Base-by-base conservation (phyloP, 2,329 filamentous ascomycete genomes). In the Blumeria hordei region DNA sequence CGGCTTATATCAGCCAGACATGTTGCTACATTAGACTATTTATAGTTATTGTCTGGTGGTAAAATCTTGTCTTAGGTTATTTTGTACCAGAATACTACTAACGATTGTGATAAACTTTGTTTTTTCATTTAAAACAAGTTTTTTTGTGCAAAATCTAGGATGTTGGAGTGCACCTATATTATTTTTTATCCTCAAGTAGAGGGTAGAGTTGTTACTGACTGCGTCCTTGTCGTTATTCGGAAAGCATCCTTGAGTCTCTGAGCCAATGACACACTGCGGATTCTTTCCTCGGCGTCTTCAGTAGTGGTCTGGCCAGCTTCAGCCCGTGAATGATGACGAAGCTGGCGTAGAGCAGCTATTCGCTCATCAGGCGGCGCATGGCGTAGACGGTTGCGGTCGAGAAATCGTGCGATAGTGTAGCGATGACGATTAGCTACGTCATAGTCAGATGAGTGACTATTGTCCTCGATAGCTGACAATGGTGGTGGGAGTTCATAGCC, bases 331-430 rank as follows among this genome's bases (percentile, higher is more conserved):
- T 68, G 57, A 69, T 70, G 60, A 69, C 70, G 41, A 50, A 73
- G 69, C 54, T 72, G 71, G 37, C 78, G 70, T 5, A 81, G 68
- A 6, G 72, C 74, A 55, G 74, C 75, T 55, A 81, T 76, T n/a
- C 77, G 75, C 64, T 81, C 78, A 59, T 80, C 75, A 3, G 73
- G 69, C 0, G 76, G 69, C n/a, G 77, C 77, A 57, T 78, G 71
- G 10, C 77, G 72, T 16, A 81, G 66, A 47, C 74, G 68, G 58
- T 75, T 71, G 49, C 78, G 67, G 59, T 81, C 77, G 43, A 80
- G 69, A 4, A 80, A 63, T 3, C 76, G 71, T 0, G 74, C 74
- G 4, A 71, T 62, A 21, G 76, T 70, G 41, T 70, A 67, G 37
- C 69, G 68, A 55, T 70, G 69, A 1, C 62, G 69, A 1, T 62